These are phyloP conservation scores for Debaryomyces singareniensis DNA, from an alignment of 1,139 yeast genomes.

Conservation along the genomic window DNA sequence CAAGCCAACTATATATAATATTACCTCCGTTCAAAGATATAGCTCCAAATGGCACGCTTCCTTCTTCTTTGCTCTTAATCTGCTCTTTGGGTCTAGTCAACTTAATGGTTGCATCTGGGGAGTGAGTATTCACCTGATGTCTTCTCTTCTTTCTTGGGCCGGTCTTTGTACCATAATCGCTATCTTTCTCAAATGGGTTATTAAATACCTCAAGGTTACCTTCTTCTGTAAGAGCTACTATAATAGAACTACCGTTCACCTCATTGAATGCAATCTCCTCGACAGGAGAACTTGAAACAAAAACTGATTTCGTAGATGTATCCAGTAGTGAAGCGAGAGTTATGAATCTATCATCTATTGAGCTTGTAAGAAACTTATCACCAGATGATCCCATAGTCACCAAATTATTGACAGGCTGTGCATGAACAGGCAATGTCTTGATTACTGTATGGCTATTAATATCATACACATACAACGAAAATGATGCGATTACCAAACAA, in stretches of 20 bases:
- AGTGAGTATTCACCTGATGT: slow-evolving; percentile 41
- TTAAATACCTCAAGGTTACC: slow-evolving; percentile 64
- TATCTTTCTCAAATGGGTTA: slow-evolving; percentile 37
- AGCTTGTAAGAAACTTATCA: slow-evolving; percentile 57
- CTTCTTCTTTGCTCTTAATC: slow-evolving; percentile 25
- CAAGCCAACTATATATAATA: slow-evolving; percentile 62
- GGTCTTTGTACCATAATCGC: slow-evolving; percentile 10
- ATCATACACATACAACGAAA: slow-evolving; percentile 51
- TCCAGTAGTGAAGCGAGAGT: slow-evolving; percentile 54
- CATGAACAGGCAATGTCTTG: slow-evolving; percentile 65
- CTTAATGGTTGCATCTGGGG: slow-evolving; percentile 35
- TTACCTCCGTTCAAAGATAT: slow-evolving; percentile 30
- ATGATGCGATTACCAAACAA: slow-evolving; percentile 57
- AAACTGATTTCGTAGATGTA: slow-evolving; percentile 41
- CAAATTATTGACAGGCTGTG: slow-evolving; percentile 53
- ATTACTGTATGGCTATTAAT: slow-evolving; percentile 26
- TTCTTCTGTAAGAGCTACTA: slow-evolving; percentile 59
- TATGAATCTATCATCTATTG: slow-evolving; percentile 72
- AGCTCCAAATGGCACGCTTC: slow-evolving; percentile 36
- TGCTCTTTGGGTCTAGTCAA: slow-evolving; percentile 40
- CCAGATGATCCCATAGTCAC: slow-evolving; percentile 26
- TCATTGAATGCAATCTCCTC: slow-evolving; percentile 29
- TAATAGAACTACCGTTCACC: slow-evolving; percentile 27
- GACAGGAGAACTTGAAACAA: slow-evolving; percentile 64
- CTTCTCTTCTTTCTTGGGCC: slow-evolving; percentile 31